Base-by-base conservation (phyloP, 1,284 basidiomycete species). In the Trichosporon sp. region DNA sequence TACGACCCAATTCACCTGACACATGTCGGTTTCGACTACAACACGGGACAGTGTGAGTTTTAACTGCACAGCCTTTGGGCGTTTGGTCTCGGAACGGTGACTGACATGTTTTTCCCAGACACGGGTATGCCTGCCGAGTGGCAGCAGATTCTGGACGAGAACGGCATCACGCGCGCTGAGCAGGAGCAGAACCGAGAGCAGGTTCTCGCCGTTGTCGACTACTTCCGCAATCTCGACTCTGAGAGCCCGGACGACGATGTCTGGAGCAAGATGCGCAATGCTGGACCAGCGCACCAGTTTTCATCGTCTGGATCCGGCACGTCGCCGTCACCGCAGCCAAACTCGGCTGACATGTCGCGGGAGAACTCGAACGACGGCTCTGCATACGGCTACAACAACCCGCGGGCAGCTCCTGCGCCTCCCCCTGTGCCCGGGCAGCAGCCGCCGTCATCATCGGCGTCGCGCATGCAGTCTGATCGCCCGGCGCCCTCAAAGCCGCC, bases 1-100 rank as follows among this genome's bases (percentile, higher is more conserved):
- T 99, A 97, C 79, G 96, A 99, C 80, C 96, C 96, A n/a, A 95
- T 99, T 40, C 96, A 99, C 82, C 88, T 99, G 71, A 99, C 95
- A 0, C 96, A 99, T 77, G 96, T 99, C 76, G 96, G 95, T 67
- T 99, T 98, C 86, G 97, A 99, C 82, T 93, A 92, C 33, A 95
- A 92, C 66, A 99, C 95, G 0, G 96, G 96, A 64, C 95, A 99
- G 82, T 99, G 80, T 81, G 63, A 72, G 79, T 75, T n/a, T n/a
- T n/a, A n/a, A 9, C 19, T 36, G 34, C 23, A 32, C 29, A 16
- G 14, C 16, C 29, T 36, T 23, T 19, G 19, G 21, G 11, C 9
- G 4, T 29, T 14, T 21, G 16, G 36, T 56, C 36, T 8, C 27
- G n/a, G 4, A 57, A 21, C 31, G 29, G 29, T 25, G 14, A 57